Evolutionary conservation across 441 rosid genomes (phyloP), one percentile per base, ranked within the genome.

Genomic region (Arabidopsis hybrid): DNA sequence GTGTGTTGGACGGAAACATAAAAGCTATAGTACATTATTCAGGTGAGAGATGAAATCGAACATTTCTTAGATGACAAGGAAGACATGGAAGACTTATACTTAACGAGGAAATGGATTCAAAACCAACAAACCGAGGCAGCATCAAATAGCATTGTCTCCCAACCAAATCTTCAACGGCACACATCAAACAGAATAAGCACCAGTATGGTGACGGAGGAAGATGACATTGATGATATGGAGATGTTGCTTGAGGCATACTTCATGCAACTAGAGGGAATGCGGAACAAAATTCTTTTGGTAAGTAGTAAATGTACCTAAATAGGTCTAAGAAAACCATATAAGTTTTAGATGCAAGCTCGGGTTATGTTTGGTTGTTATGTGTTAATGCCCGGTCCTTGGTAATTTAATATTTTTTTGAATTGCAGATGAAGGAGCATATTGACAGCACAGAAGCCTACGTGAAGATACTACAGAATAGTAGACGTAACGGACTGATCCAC

Each of bases 231-330:
- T 76, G 98, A 92, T 69, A 60, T 95, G 76, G 99, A 92, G 82
- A 89, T 92, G 98, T 79, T 95, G 81, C 88, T 95, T 43, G 98
- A 95, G 73, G 96, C 99, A 50, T 95, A 91, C 80, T 95, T 92
- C 67, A 87, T 91, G 90, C 96, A 92, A 82, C 81, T 95, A 42
- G 99, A 92, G 75, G 97, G 95, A 75, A 91, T 88, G 51, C 85
- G 96, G 34, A 92, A 88, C 90, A 95, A 88, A 82, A 88, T 95
- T 75, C 85, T 95, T 49, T 32, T 34, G 42, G 61, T 57, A 57
- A 57, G 61, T 34, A 57, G 13, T 57, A 35, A 8, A 57, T 8
- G 42, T 0, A 31, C 32, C 32, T 21, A 21, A 21, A 21, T 21
- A 21, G 26, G 26, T 21, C 26, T 21, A 21, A 21, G 26, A 21